Base-by-base conservation (phyloP, 495 filamentous ascomycete genomes). In the Melanomma pulvis-pyrius region DNA sequence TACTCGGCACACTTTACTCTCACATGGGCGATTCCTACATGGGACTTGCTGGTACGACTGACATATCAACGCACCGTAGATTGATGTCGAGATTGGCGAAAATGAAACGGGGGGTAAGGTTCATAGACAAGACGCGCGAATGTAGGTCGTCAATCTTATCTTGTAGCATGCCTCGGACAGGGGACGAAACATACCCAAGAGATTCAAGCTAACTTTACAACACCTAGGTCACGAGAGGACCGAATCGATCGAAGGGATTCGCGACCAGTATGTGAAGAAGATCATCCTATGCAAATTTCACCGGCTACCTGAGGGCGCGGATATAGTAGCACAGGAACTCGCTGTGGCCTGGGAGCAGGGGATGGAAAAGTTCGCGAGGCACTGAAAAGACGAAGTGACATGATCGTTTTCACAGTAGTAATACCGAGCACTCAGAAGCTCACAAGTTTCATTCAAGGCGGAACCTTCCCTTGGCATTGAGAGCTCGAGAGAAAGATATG, bases 241-340 rank as follows among this genome's bases (percentile, higher is more conserved):
- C 32, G 88, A 92, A 73, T 91, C 96, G 77, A 79, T 88, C 19
- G 76, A 82, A 22, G 89, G 87, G 36, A 89, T 91, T 75, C 89
- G 89, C 73, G 89, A 92, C 78, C 88, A 91, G 85, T 85, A 96
- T 80, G 90, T 89, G 1, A 93, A 93, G 79, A 93, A 92, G 75
- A 90, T 91, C 17, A 88, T 88, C 9, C 81, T 96, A 44, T n/a
- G 90, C 91, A 83, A 87, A 87, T 74, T 78, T 89, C 9, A 80
- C 88, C 24, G 92, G 90, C 3, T 89, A 96, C 66, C 76, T 82
- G 56, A 83, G 82, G 19, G 74, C 89, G 68, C 86, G 90, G 0
- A 90, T 92, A 77, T 87, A 92, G 60, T 91, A 84, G 89, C 90
- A 4, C 83, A 87, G 12, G 84, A 83, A 68, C 92, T 92, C 74